A percentile compares a stretch with the other conserved stretches of the same genome.
These are phyloP conservation scores for Alternaria sp. DNA, from an alignment of 2,329 filamentous ascomycete genomes.

Conservation along the genomic window DNA sequence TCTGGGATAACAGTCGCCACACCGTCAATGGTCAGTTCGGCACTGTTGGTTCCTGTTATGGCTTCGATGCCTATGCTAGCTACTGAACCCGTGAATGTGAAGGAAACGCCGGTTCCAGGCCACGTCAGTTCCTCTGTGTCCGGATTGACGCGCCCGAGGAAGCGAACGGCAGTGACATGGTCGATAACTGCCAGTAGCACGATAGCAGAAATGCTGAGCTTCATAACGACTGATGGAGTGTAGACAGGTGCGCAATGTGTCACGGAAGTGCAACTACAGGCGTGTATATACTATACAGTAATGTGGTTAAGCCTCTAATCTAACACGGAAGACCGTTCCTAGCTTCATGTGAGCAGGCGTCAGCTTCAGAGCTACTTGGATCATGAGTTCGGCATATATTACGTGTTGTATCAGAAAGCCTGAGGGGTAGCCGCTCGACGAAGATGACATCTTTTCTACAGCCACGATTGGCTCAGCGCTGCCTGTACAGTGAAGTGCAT, in stretches of 20 bases:
- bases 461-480: not conserved
- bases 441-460: not conserved
- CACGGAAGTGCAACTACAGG: not conserved
- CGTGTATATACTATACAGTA: not conserved
- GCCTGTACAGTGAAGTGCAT: not conserved
- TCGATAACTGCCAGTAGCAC: conserved; percentile 10
- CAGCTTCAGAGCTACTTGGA: not conserved
- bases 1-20: conserved; percentile 34
- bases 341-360: not conserved
- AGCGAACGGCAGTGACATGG: conserved; percentile 17
- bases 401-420: not conserved
- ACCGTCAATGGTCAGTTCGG: conserved; percentile 49
- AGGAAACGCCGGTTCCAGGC: conserved; percentile 56
- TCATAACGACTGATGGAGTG: not conserved
- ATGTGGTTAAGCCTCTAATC: not conserved
- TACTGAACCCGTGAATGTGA: conserved; percentile 54
- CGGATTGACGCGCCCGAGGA: conserved; percentile 55
- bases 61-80: conserved; percentile 49
- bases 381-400: conserved; percentile 1
- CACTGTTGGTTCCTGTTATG: conserved; percentile 47
- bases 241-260: not conserved
- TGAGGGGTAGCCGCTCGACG: not conserved
- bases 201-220: not conserved
- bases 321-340: not conserved
- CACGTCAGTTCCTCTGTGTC: conserved; percentile 56